Evolutionary conservation across 2,329 filamentous ascomycete species (phyloP).

Genomic region (Colletotrichum scovillei): DNA sequence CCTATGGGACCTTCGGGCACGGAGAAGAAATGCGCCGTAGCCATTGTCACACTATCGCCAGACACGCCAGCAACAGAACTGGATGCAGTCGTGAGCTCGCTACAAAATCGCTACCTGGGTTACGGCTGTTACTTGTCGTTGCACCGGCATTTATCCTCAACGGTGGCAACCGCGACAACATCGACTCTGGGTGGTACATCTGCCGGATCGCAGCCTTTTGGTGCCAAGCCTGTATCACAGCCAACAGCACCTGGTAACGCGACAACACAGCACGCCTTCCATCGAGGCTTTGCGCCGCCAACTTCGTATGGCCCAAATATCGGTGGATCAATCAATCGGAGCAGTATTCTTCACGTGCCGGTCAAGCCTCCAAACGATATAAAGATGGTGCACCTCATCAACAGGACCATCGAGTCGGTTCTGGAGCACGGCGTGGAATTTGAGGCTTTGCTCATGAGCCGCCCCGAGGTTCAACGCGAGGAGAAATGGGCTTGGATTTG

Average conservation of each 20-base stretch:
- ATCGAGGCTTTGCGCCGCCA: conserved; percentile 80
- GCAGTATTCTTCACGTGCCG: conserved; percentile 71
- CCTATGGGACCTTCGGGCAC: conserved; percentile 60
- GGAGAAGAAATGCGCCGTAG: conserved; percentile 78
- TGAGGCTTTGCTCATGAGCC: conserved; percentile 90
- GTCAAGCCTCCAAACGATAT: conserved; percentile 83
- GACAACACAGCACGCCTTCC: conserved; percentile 56
- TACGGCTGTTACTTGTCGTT: conserved; percentile 85
- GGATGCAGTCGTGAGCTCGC: conserved; percentile 78
- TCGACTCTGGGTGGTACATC: conserved; percentile 56
- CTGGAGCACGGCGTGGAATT: conserved; percentile 86
- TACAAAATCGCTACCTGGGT: conserved; percentile 88
- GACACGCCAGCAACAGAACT: conserved; percentile 88
- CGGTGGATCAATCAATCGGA: conserved; percentile 54
- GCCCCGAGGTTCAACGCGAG: conserved; percentile 83
- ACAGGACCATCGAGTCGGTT: conserved; percentile 85
- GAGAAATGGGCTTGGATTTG: conserved; percentile 96
- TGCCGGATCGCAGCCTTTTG: conserved; percentile 75
- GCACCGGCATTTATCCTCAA: conserved; percentile 85
- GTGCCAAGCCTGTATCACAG: conserved; percentile 74
- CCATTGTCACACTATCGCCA: conserved; percentile 83
- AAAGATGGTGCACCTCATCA: conserved; percentile 83
- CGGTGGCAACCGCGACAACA: conserved; percentile 59
- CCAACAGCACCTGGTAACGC: conserved; percentile 47
- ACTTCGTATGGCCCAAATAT: conserved; percentile 68